Percentiles rank a stretch among this genome's conserved stretches.
Conservation (phyloP, 1,139 yeast species). For the Torulaspora pretoriensis region DNA sequence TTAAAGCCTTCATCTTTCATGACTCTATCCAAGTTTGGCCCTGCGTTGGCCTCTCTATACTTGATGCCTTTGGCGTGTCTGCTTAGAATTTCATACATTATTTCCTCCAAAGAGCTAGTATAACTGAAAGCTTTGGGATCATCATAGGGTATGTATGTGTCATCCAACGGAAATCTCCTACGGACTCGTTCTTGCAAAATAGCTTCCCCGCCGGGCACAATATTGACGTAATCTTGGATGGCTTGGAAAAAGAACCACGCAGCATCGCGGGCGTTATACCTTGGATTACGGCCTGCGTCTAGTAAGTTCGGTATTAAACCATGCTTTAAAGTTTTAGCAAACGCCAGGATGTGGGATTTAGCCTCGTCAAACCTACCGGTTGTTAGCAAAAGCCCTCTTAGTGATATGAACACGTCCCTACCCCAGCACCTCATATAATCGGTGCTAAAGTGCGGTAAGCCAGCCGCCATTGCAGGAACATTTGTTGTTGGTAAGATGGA, state of each 20-base stretch:
- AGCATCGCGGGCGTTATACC: slow-evolving; percentile 95
- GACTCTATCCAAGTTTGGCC: slow-evolving; percentile 78
- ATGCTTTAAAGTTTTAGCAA: slow-evolving; percentile 89
- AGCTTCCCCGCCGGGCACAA: slow-evolving; percentile 64
- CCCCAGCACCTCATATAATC: slow-evolving; percentile 99
- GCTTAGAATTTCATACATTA: slow-evolving; percentile 72
- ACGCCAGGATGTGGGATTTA: slow-evolving; percentile 71
- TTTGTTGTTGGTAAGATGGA: slow-evolving; percentile 63
- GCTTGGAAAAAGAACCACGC: slow-evolving; percentile 92
- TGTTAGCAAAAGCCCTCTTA: slow-evolving; percentile 74
- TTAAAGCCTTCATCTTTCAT: slow-evolving; percentile 93
- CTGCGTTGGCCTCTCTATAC: slow-evolving; percentile 95
- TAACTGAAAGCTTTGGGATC: slow-evolving; percentile 74
- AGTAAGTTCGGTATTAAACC: slow-evolving; percentile 90
- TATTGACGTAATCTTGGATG: slow-evolving; percentile 69
- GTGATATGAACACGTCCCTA: slow-evolving; percentile 85
- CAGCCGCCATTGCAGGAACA: slow-evolving; percentile 86
- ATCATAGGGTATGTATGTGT: slow-evolving; percentile 63
- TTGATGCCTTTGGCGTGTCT: slow-evolving; percentile 87
- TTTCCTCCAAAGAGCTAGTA: slow-evolving; percentile 64
- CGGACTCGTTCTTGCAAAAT: slow-evolving; percentile 69
- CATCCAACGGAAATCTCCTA: slow-evolving; percentile 88
- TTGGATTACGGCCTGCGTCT: slow-evolving; percentile 89
- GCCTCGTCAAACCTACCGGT: slow-evolving; percentile 82
- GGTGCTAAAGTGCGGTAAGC: slow-evolving; percentile 86